Evolutionary conservation across 2,329 filamentous ascomycete genomes (phyloP), one percentile per base, ranked within the genome.

Genomic region (Arthrobotrys musiformis): DNA sequence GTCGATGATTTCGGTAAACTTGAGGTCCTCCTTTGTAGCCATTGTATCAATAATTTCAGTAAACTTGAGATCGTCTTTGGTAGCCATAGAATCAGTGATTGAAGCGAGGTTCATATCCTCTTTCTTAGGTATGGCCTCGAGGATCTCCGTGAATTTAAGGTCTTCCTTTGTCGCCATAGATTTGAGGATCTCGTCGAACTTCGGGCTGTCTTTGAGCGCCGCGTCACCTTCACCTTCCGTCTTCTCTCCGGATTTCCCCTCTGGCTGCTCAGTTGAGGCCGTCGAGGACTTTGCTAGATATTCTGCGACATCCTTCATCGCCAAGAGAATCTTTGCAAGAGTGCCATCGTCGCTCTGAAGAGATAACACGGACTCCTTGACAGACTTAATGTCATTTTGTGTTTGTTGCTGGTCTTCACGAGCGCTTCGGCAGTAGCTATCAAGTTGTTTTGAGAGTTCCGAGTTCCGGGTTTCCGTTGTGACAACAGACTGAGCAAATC

Each of bases 251-350:
- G 33, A n/a, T 6, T 40, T 33, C 13, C 8, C 54, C 30, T 58
- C 54, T 2, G 30, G n/a, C 28, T 56, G 54, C 64, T 63, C 40
- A 88, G 87, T 1, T 90, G 85, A 68, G 90, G 85, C 26, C 87
- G 85, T n/a, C 87, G 86, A 88, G 0, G 86, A 82, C 30, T 83
- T 81, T 33, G 81, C 74, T 11, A 86, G 85, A 60, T 87, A 84
- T 11, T 85, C 83, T 26, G 85, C 85, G n/a, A 98, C 90, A 81
- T 97, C 92, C 81, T 93, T 91, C 79, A 99, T 89, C 0, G 92
- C 89, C 64, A 94, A 90, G 70, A 97, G 88, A 79, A 98, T 92
- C 84, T 96, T 92, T 0, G 95, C 95, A 80, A 91, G 91, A 82
- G 97, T 93, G 7, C 88, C 88, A 30, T 97, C 88, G 72, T 95